Conservation (phyloP, 2,329 filamentous ascomycete genomes). For the Drechslerella coelobrocha region DNA sequence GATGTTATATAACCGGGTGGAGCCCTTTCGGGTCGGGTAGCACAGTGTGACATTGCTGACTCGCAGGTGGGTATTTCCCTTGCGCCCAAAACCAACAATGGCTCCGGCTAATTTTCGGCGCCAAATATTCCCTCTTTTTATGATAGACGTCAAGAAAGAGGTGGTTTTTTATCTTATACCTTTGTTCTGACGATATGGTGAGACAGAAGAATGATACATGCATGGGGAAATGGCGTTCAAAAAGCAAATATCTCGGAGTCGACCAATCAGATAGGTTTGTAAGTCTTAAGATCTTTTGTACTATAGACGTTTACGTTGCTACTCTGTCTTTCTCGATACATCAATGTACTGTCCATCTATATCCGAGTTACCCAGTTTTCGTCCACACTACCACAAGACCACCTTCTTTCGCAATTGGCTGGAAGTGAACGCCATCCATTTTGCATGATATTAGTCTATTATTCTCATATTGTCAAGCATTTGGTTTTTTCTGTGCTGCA, state of each 20-base stretch:
- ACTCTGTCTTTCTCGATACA: too few relatives aligned
- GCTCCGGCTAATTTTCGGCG: background rate
- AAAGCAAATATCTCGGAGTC: background rate
- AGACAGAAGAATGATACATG: background rate
- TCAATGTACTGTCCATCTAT: too few relatives aligned
- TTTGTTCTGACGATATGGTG: background rate
- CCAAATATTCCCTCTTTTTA: too few relatives aligned
- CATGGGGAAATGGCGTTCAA: background rate
- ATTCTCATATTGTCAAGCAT: background rate
- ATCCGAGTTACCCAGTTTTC: too few relatives aligned
- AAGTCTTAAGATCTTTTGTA: background rate
- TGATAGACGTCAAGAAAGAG: too few relatives aligned
- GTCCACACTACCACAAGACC: too few relatives aligned
- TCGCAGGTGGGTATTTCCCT: constrained; percentile 3
- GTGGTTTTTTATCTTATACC: too few relatives aligned
- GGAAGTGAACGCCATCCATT: too few relatives aligned
- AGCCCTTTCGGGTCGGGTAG: background rate
- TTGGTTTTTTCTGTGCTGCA: background rate
- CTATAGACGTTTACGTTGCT: too few relatives aligned
- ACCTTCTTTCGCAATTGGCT: too few relatives aligned
- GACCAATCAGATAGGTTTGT: background rate
- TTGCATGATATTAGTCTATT: background rate
- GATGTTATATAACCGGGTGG: background rate
- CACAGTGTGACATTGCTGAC: background rate
- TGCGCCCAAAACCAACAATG: too few relatives aligned